A percentile compares a stretch with the other conserved stretches of the same genome.
Evolutionary conservation across 2,329 filamentous ascomycete species (phyloP).

Genomic region (Sphaerostilbella broomeana): DNA sequence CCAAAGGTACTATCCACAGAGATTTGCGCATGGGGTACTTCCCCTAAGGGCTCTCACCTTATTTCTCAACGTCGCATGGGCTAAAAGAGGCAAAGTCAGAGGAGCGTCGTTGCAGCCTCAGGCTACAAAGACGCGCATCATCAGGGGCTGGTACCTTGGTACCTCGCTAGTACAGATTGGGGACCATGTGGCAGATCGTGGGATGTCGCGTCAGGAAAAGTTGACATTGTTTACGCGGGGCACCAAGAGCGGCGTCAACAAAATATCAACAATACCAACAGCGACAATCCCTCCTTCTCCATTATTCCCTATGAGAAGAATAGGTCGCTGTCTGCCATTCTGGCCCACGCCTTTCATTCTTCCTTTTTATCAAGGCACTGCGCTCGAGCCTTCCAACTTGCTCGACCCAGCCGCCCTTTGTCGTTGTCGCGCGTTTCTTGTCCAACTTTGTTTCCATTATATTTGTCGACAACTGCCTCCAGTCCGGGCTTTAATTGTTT

Average conservation of each 20-base stretch:
- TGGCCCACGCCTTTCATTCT: slow-evolving; percentile 20
- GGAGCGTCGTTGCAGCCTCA: no score
- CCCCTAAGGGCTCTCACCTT: no score
- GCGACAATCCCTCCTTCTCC: slow-evolving; percentile 1
- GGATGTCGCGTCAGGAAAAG: slow-evolving; percentile 13
- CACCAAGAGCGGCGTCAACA: slow-evolving; percentile 2
- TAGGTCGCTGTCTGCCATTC: slow-evolving; percentile 14
- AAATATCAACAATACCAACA: slow-evolving; percentile 3
- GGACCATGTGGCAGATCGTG: slow-evolving; percentile 1
- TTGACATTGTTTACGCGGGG: slow-evolving; percentile 14
- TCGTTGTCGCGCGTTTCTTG: slow-evolving; percentile 17
- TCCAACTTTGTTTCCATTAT: slow-evolving; percentile 17
- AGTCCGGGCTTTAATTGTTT: slow-evolving; percentile 12
- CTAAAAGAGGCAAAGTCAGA: no score
- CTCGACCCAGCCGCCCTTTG: slow-evolving; percentile 16
- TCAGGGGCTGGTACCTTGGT: not conserved
- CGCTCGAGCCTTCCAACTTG: slow-evolving; percentile 18
- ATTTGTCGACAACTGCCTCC: slow-evolving; percentile 15
- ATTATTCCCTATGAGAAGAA: not conserved
- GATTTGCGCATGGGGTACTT: no score
- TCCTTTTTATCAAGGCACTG: slow-evolving; percentile 20
- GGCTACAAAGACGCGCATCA: slow-evolving; percentile 18
- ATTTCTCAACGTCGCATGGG: no score
- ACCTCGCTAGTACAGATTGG: slow-evolving; percentile 2
- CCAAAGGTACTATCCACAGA: no score